Evolutionary conservation across 208 protist genomes (phyloP).

Genomic region (Herpetomonas samuelpessoai): DNA sequence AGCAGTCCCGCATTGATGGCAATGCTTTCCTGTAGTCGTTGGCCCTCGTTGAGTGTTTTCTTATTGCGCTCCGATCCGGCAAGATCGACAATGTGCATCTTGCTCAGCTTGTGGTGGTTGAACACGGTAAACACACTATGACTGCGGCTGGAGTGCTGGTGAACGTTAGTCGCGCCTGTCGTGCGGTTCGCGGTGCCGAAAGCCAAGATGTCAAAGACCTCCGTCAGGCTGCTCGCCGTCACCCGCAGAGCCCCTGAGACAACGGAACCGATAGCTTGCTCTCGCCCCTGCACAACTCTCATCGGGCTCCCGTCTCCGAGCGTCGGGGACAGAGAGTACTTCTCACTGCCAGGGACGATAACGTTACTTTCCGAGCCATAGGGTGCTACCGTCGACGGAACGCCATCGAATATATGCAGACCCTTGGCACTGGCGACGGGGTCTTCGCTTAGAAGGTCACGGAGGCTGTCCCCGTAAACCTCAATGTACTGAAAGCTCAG

Average conservation of each 20-base stretch:
- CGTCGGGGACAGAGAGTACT: not conserved
- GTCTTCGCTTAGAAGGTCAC: constrained; percentile 78
- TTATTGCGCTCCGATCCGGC: constrained; percentile 87
- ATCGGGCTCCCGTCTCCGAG: not conserved
- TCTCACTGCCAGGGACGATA: not conserved
- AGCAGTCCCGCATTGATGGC: constrained; percentile 91
- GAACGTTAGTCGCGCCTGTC: constrained; percentile 90
- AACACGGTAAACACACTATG: constrained; percentile 94
- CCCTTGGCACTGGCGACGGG: constrained; percentile 22
- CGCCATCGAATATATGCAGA: constrained; percentile 45
- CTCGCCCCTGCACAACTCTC: too few species aligned
- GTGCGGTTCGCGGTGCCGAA: constrained; percentile 70
- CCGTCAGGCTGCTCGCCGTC: constrained; percentile 38
- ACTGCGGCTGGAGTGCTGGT: constrained; percentile 80
- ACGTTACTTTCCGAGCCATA: too few species aligned
- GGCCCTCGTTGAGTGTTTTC: constrained; percentile 71
- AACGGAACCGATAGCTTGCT: constrained; percentile 14
- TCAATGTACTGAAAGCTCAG: constrained; percentile 90
- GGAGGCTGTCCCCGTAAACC: constrained; percentile 93
- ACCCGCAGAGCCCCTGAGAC: constrained; percentile 60
- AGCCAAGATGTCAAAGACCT: constrained; percentile 75
- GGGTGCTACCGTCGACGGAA: not conserved
- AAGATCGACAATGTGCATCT: constrained; percentile 94
- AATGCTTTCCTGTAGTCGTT: constrained; percentile 91
- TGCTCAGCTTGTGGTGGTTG: constrained; percentile 48